These are phyloP conservation scores for Xerocomus tenax DNA, from an alignment of 1,284 basidiomycete genomes.

Conservation along the genomic window DNA sequence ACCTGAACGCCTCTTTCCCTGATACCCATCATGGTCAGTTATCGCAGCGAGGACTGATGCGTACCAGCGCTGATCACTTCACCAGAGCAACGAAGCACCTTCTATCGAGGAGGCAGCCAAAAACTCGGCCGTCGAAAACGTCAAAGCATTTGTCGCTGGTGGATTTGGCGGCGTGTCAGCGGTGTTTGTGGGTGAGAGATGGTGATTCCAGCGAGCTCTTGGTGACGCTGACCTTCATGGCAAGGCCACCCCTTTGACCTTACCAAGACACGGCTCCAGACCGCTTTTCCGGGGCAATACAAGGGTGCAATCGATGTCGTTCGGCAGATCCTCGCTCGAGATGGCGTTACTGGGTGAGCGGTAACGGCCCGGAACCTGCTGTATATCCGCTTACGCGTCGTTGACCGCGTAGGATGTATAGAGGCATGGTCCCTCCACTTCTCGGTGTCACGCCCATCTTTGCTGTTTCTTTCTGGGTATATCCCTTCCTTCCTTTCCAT, in stretches of 20 bases:
- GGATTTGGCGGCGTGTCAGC: conserved; percentile 85
- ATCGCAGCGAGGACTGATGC: neutral
- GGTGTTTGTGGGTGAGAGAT: conserved; percentile 74
- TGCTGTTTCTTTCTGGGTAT: conserved; percentile 94
- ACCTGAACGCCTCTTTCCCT: conserved; percentile 4
- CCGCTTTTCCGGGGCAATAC: conserved; percentile 84
- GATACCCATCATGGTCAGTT: conserved; percentile 26
- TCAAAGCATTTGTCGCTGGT: conserved; percentile 84
- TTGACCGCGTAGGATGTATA: conserved; percentile 63
- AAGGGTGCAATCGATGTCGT: conserved; percentile 92
- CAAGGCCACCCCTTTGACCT: conserved; percentile 95
- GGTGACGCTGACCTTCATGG: conserved; percentile 10
- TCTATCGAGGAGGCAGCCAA: conserved; percentile 18
- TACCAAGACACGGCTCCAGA: conserved; percentile 94
- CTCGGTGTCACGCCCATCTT: conserved; percentile 98
- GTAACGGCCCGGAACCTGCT: neutral
- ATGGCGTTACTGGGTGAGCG: conserved; percentile 80
- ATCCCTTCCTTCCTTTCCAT: conserved; percentile 4
- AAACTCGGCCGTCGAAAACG: conserved; percentile 46
- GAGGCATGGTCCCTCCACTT: conserved; percentile 93
- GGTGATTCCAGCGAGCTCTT: neutral
- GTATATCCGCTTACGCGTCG: conserved; percentile 5
- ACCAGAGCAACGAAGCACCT: conserved; percentile 24
- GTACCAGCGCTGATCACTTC: conserved; percentile 8
- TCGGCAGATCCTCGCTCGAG: conserved; percentile 78